Conservation (phyloP, 2,329 filamentous ascomycete genomes). For the Amesomyces nigricolor region DNA sequence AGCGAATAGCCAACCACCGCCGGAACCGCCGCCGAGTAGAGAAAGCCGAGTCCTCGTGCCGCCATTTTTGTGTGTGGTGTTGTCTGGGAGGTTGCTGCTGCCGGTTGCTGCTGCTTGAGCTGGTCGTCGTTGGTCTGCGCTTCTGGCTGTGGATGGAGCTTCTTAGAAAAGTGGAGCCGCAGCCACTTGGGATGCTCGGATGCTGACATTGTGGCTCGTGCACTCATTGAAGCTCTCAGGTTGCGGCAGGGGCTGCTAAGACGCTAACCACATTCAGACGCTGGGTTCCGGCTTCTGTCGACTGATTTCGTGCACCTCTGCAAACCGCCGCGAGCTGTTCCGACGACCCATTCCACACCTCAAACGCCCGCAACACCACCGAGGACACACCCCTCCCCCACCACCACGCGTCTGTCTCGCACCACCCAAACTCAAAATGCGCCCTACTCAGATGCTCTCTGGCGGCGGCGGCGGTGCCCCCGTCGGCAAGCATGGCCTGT, state of each 20-base stretch:
- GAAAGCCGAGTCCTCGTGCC: slow-evolving; percentile 19
- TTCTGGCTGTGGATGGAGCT: slow-evolving; percentile 20
- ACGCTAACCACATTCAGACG: slow-evolving; percentile 24
- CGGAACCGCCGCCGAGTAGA: slow-evolving; percentile 51
- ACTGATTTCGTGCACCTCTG: slow-evolving; percentile 29
- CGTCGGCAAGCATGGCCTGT: slow-evolving; percentile 42
- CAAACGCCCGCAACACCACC: slow-evolving; percentile 13
- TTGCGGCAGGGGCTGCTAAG: slow-evolving; percentile 9
- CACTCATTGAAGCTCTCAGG: not conserved
- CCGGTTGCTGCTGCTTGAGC: not conserved
- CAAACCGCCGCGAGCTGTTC: slow-evolving; percentile 25
- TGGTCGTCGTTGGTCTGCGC: slow-evolving; percentile 1
- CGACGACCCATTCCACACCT: slow-evolving; percentile 19
- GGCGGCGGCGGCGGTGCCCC: slow-evolving; percentile 37
- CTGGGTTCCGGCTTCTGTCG: slow-evolving; percentile 25
- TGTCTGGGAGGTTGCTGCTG: not conserved
- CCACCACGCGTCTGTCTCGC: slow-evolving; percentile 26
- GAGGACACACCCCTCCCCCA: slow-evolving; percentile 28
- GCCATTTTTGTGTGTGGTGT: slow-evolving; percentile 20
- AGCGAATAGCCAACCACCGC: slow-evolving; percentile 62
- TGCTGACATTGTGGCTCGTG: not conserved
- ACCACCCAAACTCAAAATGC: slow-evolving; percentile 35
- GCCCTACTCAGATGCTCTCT: slow-evolving; percentile 41
- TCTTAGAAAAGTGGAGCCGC: slow-evolving; percentile 21
- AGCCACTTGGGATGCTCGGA: not conserved